A percentile compares a stretch with the other conserved stretches of the same genome.
Conservation (phyloP, 192 early-diverging fungal species). For the Coemansia sp. region DNA sequence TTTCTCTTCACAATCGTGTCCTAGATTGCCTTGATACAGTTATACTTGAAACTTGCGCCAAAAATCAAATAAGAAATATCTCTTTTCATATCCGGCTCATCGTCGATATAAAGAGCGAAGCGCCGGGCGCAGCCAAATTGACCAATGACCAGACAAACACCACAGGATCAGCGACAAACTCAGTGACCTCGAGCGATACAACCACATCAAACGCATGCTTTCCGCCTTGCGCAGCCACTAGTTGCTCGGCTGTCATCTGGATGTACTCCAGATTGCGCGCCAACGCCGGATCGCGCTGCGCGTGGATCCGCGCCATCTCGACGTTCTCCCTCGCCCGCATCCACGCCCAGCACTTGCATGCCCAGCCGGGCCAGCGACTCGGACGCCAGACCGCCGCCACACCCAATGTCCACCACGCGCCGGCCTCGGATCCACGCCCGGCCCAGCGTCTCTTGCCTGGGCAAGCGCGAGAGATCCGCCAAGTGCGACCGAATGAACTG, state of each 20-base stretch:
- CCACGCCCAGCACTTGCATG: conserved; percentile 72
- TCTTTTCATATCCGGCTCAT: conserved; percentile 96
- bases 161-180: conserved; percentile 81
- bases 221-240: conserved; percentile 41
- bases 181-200: conserved; percentile 88
- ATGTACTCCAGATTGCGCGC: conserved; percentile 54
- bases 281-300: conserved; percentile 68
- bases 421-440: conserved; percentile 34
- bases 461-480: background rate
- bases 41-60: no score
- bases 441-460: background rate
- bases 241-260: conserved; percentile 59
- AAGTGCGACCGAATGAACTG: conserved; percentile 71
- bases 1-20: no score
- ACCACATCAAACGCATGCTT: conserved; percentile 72
- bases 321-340: conserved; percentile 89
- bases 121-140: conserved; percentile 69
- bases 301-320: conserved; percentile 75
- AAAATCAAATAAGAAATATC: no score
- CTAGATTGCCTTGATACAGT: no score
- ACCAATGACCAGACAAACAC: conserved; percentile 72
- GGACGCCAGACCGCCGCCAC: conserved; percentile 90
- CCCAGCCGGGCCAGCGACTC: conserved; percentile 87
- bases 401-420: conserved; percentile 86
- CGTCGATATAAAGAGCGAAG: conserved; percentile 81